These are phyloP conservation scores for Chromera velia DNA, from an alignment of 73 alveolate genomes.

Conservation along the genomic window DNA sequence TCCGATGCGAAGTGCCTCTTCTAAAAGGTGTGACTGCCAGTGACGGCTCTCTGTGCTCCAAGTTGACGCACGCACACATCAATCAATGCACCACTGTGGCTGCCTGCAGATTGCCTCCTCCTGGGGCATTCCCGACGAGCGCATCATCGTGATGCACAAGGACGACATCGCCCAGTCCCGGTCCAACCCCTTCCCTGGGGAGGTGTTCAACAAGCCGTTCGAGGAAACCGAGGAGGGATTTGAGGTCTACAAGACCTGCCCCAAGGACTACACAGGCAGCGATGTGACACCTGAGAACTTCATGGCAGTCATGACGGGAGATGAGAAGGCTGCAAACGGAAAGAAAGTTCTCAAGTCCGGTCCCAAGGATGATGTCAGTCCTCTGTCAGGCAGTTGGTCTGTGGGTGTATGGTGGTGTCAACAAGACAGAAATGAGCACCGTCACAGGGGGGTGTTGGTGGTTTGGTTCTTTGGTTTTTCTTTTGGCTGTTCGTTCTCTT, in stretches of 20 bases:
- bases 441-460: too few species aligned
- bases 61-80: too few species aligned
- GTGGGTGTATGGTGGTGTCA: too few species aligned
- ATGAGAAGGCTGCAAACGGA: constrained; percentile 16
- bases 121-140: constrained; percentile 76
- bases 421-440: too few species aligned
- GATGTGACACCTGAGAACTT: constrained; percentile 85
- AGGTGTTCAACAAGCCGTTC: constrained; percentile 80
- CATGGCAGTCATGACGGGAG: constrained; percentile 75
- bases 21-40: too few species aligned
- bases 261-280: constrained; percentile 73
- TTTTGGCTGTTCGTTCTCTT: too few species aligned
- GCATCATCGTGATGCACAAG: constrained; percentile 82
- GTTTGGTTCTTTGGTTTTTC: too few species aligned
- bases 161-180: constrained; percentile 81
- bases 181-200: constrained; percentile 84
- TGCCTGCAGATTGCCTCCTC: too few species aligned
- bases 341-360: constrained; percentile 64
- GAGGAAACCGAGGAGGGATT: constrained; percentile 48
- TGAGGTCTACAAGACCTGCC: constrained; percentile 90
- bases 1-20: too few species aligned
- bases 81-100: too few species aligned
- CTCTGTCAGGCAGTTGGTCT: too few species aligned
- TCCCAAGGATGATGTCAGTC: constrained; percentile 51
- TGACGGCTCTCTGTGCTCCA: too few species aligned